Evolutionary conservation across 495 filamentous ascomycete species (phyloP), one percentile per base, ranked within the genome.

Genomic region (Tuber melanosporum): DNA sequence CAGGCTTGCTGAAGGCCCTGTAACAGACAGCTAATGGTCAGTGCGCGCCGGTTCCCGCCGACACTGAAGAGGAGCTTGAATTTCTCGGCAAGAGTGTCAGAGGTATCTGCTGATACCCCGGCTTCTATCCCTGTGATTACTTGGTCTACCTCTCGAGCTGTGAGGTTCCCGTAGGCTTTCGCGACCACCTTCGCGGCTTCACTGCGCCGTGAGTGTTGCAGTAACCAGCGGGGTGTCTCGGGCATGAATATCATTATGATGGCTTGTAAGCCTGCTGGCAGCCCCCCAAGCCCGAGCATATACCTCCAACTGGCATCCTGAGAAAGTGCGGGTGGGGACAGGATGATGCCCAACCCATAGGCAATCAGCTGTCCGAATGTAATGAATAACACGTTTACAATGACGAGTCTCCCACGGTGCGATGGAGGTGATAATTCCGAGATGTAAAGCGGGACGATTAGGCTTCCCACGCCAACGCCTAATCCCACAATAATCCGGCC

Each of bases 1-100:
- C 91, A 95, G 22, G 96, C 87, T 80, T 98, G 94, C 83, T 97
- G 94, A n/a, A 94, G 84, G 0, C 90, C 93, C 83, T 97, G 94
- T 3, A 97, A 88, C 78, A 95, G 88, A 85, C 92, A 93, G 3
- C 94, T 94, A 77, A 97, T 94, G 2, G 88, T 89, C 80, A 98
- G 83, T 9, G 94, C 94, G 77, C 94, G 88, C 72, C 92, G 86
- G 81, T 95, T 94, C 43, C 89, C 89, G 12, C 88, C 88, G 47
- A 90, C 84, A 17, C 82, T 76, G 74, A 92, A 85, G 46, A 94
- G 82, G 9, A 66, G 49, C 47, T 75, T 76, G 12, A 82, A 71
- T 32, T 83, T 82, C 72, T 39, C 80, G 66, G 41, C 32, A 32
- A 81, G 73, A 7, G 80, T 66, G 32, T 79, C 75, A 43, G 75